phyloP scores from a whole-genome alignment of 106 monocot species.

The Platanthera zijinensis region DNA sequence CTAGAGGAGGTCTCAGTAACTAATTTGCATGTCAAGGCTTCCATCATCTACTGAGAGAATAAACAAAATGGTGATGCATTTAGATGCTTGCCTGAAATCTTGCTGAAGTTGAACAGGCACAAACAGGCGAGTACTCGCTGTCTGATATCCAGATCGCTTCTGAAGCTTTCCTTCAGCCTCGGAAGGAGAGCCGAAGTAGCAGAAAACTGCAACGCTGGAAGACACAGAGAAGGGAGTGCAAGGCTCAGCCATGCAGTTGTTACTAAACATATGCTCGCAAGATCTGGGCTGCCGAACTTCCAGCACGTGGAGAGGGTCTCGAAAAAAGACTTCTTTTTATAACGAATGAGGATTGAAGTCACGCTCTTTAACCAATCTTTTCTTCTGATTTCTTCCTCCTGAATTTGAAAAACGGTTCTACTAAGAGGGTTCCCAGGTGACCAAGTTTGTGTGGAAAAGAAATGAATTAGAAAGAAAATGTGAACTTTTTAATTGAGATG shows the following conservation, averaged over 20 bases:
- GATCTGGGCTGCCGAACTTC: constrained; percentile 16
- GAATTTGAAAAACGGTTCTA: neutral
- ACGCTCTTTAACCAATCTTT: constrained; percentile 28
- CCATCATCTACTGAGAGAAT: neutral
- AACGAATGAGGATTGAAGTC: constrained; percentile 19
- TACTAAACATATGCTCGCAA: constrained; percentile 27
- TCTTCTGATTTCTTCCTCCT: constrained; percentile 32
- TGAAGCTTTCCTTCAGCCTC: constrained; percentile 20
- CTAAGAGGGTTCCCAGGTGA: neutral
- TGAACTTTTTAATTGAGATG: too few relatives aligned
- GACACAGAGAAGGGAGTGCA: constrained; percentile 18
- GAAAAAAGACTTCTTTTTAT: constrained; percentile 32
- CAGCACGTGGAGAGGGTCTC: constrained; percentile 34
- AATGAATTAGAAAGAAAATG: too few relatives aligned
- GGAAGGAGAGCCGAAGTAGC: constrained; percentile 26
- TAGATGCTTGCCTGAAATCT: constrained; percentile 28
- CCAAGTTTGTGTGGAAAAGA: neutral
- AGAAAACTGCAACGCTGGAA: constrained; percentile 16
- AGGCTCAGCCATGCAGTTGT: constrained; percentile 46
- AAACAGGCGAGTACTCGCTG: constrained; percentile 29
- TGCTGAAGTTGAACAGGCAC: constrained; percentile 37
- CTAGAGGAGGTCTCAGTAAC: neutral
- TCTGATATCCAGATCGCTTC: constrained; percentile 7
- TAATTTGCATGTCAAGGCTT: neutral
- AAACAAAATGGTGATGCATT: neutral